phyloP scores from a whole-genome alignment of 2,329 filamentous ascomycete species.

The Leptographium flavum region DNA sequence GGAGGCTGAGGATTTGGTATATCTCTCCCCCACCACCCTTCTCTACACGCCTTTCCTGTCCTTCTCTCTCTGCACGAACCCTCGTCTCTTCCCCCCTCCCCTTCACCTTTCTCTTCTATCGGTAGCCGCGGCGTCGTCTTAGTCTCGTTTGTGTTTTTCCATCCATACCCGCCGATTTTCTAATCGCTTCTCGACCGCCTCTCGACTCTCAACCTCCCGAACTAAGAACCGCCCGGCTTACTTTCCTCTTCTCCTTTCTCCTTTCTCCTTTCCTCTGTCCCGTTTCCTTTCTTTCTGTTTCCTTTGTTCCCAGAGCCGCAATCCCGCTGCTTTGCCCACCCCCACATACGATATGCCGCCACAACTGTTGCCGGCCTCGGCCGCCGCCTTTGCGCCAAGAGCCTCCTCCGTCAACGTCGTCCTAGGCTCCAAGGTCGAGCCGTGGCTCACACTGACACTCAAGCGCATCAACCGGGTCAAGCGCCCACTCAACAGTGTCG shows the following conservation, averaged over 20 bases:
- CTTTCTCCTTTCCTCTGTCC: not conserved
- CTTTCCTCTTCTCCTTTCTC: not conserved
- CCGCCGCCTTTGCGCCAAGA: conserved; percentile 87
- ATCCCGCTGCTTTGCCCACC: conserved; percentile 16
- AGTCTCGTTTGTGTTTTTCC: conserved; percentile 3
- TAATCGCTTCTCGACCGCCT: not conserved
- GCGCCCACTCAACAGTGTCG: conserved; percentile 90
- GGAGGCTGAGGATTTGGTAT: conserved; percentile 17
- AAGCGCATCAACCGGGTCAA: conserved; percentile 96
- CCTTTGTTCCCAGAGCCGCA: not conserved
- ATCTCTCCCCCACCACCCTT: conserved; percentile 37
- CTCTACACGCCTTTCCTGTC: conserved; percentile 29
- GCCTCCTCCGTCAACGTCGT: conserved; percentile 87
- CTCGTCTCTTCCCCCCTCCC: conserved; percentile 28
- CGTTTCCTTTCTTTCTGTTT: not conserved
- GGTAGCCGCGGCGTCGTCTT: conserved; percentile 38
- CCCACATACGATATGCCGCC: conserved; percentile 49
- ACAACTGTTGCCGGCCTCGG: conserved; percentile 85
- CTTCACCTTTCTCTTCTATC: conserved; percentile 41
- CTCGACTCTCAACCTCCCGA: not conserved
- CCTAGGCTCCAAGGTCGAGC: conserved; percentile 78
- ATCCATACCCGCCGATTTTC: not conserved
- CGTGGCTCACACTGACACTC: conserved; percentile 90
- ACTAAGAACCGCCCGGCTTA: conserved; percentile 11
- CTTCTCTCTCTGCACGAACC: conserved; percentile 38